phyloP scores from a whole-genome alignment of 495 filamentous ascomycete genomes.

The Aspergillus indologenus region DNA sequence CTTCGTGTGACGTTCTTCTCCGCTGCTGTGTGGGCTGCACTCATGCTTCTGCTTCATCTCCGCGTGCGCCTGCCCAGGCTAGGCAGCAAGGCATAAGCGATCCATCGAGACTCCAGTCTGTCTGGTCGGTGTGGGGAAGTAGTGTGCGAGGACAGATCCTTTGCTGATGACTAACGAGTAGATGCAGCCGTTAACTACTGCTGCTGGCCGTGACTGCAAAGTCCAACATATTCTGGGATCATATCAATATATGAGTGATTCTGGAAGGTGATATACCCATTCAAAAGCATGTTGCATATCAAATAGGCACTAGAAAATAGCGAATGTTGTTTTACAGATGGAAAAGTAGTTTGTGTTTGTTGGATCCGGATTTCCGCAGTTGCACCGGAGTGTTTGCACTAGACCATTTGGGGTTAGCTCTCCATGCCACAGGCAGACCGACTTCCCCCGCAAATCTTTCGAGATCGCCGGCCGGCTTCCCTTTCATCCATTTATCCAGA shows the following conservation, averaged over 20 bases:
- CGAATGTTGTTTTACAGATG: not conserved
- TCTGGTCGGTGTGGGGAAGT: not conserved
- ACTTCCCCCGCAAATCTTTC: slow-evolving; percentile 4
- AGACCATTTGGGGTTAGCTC: slow-evolving; percentile 1
- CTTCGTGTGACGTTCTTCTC: slow-evolving; percentile 54
- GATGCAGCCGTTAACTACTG: not conserved
- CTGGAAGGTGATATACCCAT: not conserved
- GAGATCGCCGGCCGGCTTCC: not conserved
- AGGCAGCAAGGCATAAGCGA: slow-evolving; percentile 32
- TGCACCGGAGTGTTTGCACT: not conserved
- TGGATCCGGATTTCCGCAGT: not conserved
- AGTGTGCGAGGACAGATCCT: not conserved
- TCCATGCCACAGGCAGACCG: not conserved
- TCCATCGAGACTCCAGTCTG: not conserved
- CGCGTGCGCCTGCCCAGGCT: slow-evolving; percentile 54
- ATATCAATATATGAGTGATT: not conserved
- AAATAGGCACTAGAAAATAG: not conserved
- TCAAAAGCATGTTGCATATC: not conserved
- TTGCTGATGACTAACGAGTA: not conserved
- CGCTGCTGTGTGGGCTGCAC: slow-evolving; percentile 46
- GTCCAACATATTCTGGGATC: not conserved
- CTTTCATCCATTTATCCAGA: not conserved
- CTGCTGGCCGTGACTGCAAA: not conserved
- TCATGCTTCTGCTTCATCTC: slow-evolving; percentile 49
- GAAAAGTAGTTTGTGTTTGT: too few species aligned